phyloP scores from a whole-genome alignment of 2,329 filamentous ascomycete genomes.

The Cercospora citrullina region DNA sequence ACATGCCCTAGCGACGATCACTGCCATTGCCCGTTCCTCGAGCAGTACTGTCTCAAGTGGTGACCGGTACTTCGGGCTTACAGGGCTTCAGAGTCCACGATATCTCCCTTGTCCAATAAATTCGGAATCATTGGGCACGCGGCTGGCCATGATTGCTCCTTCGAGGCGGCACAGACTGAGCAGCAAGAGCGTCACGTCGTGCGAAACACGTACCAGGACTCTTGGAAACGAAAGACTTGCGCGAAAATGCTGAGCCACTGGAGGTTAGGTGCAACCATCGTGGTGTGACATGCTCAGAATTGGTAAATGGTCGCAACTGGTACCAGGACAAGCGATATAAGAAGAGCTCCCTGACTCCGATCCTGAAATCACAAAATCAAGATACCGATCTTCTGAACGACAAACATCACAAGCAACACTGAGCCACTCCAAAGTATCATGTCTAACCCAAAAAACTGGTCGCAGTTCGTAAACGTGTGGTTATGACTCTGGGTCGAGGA shows the following conservation, averaged over 20 bases:
- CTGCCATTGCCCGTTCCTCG: background rate
- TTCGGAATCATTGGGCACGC: background rate
- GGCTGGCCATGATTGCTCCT: background rate
- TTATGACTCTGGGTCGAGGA: too few species aligned
- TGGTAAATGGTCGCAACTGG: too few species aligned
- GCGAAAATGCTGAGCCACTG: background rate
- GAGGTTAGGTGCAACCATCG: background rate
- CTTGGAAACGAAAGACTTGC: background rate
- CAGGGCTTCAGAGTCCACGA: background rate
- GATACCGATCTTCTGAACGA: background rate
- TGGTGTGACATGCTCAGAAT: background rate
- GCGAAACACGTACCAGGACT: background rate
- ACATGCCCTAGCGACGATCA: background rate
- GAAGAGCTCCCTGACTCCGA: background rate
- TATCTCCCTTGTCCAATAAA: background rate
- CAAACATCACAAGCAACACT: background rate
- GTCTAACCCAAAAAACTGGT: too few species aligned
- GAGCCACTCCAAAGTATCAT: background rate
- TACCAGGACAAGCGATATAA: background rate
- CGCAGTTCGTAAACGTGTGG: too few species aligned
- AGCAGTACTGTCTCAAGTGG: background rate
- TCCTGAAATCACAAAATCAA: background rate
- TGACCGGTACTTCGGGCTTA: background rate
- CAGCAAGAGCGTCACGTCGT: background rate
- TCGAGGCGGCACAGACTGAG: background rate